Evolutionary conservation across 2,329 filamentous ascomycete genomes (phyloP).

Genomic region (Fusarium anthophilum): DNA sequence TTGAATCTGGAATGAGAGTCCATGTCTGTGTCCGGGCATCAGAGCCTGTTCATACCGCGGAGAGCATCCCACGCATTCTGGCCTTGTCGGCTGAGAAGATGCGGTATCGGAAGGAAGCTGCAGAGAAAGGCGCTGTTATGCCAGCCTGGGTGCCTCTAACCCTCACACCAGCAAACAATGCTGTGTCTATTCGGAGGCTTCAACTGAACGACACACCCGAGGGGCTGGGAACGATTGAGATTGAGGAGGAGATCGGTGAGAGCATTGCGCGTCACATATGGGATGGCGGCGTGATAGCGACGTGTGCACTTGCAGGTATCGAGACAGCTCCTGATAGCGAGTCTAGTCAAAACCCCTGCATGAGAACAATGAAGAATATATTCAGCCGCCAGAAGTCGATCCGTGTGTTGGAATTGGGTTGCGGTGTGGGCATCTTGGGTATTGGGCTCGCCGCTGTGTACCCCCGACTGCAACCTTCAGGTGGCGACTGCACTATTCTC

Average conservation of each 20-base stretch:
- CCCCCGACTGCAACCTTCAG: conserved; percentile 28
- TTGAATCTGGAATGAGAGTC: conserved; percentile 39
- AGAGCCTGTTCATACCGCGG: conserved; percentile 40
- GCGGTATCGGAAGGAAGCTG: conserved; percentile 27
- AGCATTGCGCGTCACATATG: conserved; percentile 69
- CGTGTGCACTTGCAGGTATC: conserved; percentile 46
- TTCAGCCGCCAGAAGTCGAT: conserved; percentile 44
- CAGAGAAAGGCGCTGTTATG: conserved; percentile 52
- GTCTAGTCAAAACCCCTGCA: conserved; percentile 40
- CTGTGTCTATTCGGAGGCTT: conserved; percentile 45
- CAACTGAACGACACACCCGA: conserved; percentile 37
- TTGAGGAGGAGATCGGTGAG: conserved; percentile 67
- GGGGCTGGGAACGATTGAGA: conserved; percentile 46
- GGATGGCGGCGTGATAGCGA: conserved; percentile 63
- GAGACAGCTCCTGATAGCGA: conserved; percentile 41
- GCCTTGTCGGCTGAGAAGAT: conserved; percentile 30
- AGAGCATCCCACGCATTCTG: conserved; percentile 41
- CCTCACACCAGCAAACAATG: conserved; percentile 29
- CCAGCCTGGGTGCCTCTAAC: conserved; percentile 53
- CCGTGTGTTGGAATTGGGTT: conserved; percentile 64
- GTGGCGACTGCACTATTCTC: conserved; percentile 50
- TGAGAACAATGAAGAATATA: conserved; percentile 45
- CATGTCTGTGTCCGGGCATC: conserved; percentile 44
- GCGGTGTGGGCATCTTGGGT: conserved; percentile 65
- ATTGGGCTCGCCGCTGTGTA: conserved; percentile 56